Evolutionary conservation across 192 early-diverging fungal genomes (phyloP), one percentile per base, ranked within the genome.

Genomic region (Helicostylum pulchrum): DNA sequence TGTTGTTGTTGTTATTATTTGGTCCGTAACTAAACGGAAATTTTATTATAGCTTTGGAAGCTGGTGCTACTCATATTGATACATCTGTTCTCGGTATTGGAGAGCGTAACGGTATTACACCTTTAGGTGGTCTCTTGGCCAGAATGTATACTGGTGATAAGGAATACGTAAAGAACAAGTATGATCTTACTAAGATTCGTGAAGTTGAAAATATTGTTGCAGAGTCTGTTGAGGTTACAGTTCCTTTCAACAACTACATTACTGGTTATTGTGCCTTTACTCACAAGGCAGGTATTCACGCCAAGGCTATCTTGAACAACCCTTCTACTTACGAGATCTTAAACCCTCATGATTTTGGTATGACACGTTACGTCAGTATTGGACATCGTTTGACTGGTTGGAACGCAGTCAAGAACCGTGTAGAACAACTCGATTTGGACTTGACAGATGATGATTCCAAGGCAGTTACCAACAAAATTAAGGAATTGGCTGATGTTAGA

Each of bases 231-330:
- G 89, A 91, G 67, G 87, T 99, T 70, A 87, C 92, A 50, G 93
- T 99, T 65, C 96, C 96, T 21, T 99, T 99, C 87, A 99, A 99
- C 87, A 97, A 99, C 85, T 96, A 94, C 78, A 95, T 99, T 74
- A 99, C 96, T 30, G 96, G 96, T 42, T 96, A 97, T 81, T 96
- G 93, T 74, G 95, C 95, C 44, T 97, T 99, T 77, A 97, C 96
- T 6, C 96, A 99, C 83, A 99, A 99, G 88, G 95, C 96, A 43
- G 96, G 96, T 72, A 99, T 97, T 76, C 96, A 99, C 77, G 96
- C 96, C 82, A 99, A 99, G 80, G 96, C 96, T 57, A 96, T 99
- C 71, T 84, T 99, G 57, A 99, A 99, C 83, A 97, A 99, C 85
- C 96, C 96, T 23, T 88, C 87, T 52, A 99, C 95, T 5, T 99